Evolutionary conservation across 257 asterid genomes (phyloP), one percentile per base, ranked within the genome.

Genomic region (Gentiana straminea): DNA sequence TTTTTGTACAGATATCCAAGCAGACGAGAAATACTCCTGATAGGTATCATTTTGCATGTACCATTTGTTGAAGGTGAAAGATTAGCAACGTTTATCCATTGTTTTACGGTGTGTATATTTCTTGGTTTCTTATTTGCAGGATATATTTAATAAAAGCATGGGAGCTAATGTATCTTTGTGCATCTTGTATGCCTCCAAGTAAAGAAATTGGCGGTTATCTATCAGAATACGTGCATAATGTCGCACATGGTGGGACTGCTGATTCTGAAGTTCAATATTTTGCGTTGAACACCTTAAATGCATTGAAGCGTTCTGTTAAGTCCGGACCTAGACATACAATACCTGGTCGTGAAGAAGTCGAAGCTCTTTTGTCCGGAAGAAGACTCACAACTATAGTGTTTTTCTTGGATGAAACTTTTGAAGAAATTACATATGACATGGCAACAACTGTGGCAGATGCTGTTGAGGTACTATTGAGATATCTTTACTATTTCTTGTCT

Each of bases 141-240:
- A 69, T 68, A 41, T 77, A 70, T 61, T 67, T 82, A 83, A 71
- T 82, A 61, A 93, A 82, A 70, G 96, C 94, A 36, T 93, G 97
- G 99, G 97, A 93, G 71, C 77, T 93, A 45, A 84, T 93, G 99
- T 86, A 86, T 67, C 63, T 93, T 47, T 88, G 95, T 64, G 87
- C 94, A 58, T 88, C 94, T 33, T 93, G 99, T 85, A 82, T 89
- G 96, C 97, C 99, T 52, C 97, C 99, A 57, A 82, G 86, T 86
- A 89, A 93, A 78, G 97, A 89, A 75, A 79, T 93, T 69, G 94
- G 96, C 65, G 89, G 84, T 47, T 93, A 89, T 74, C 70, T 93
- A 70, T 84, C 95, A 9, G 95, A 89, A 65, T 86, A 80, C 68
- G 70, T 89, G 60, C 96, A 82, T 54, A 79, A 73, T 69, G 89